Evolutionary conservation across 371 early-diverging fungal species (phyloP).

Genomic region (Mucor racemosus): DNA sequence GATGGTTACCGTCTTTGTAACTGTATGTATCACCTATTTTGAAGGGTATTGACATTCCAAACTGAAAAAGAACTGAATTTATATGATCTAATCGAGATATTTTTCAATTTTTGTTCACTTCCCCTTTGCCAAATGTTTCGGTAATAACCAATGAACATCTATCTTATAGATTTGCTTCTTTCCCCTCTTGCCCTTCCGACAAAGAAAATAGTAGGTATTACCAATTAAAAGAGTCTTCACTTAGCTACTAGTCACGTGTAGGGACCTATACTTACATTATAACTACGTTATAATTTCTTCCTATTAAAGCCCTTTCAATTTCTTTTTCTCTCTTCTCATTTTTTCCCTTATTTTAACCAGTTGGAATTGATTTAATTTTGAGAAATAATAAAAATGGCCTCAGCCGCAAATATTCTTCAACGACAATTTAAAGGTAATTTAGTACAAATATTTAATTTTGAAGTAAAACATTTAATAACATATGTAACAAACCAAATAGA

Average conservation of each 20-base stretch:
- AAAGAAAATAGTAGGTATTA: background rate
- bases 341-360: background rate
- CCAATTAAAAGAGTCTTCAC: background rate
- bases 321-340: background rate
- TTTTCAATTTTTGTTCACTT: no score
- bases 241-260: background rate
- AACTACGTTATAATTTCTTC: background rate
- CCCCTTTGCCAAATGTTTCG: background rate
- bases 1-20: background rate
- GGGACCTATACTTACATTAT: background rate
- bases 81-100: no score
- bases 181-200: background rate
- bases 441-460: no score
- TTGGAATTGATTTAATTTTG: background rate
- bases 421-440: conserved; percentile 59
- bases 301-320: background rate
- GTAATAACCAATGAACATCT: background rate
- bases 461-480: background rate
- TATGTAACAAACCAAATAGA: conserved; percentile 28
- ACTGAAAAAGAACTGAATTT: no score
- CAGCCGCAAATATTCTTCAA: conserved; percentile 59
- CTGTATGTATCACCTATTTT: background rate
- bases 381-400: conserved; percentile 27
- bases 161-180: background rate
- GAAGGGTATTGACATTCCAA: no score